Percentiles rank a stretch among this genome's conserved stretches.
These are phyloP conservation scores for Fusarium palustre DNA, from an alignment of 2,329 filamentous ascomycete genomes.

Conservation along the genomic window DNA sequence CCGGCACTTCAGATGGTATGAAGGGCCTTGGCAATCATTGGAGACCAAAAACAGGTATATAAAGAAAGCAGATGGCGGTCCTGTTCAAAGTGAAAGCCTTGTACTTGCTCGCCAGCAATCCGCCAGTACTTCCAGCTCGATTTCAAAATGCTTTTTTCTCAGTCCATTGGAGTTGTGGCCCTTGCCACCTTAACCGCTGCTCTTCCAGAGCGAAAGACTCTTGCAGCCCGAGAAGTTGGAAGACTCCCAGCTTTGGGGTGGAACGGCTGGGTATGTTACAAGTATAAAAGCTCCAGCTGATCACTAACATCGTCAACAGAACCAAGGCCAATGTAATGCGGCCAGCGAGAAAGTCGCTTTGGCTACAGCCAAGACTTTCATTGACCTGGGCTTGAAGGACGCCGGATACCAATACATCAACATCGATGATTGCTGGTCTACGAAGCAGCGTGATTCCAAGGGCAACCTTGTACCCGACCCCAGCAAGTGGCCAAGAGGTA, in stretches of 20 bases:
- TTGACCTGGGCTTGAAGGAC: conserved; percentile 22
- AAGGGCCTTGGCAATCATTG: neutral
- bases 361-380: conserved; percentile 22
- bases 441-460: conserved; percentile 20
- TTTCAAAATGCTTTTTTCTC: conserved; percentile 16
- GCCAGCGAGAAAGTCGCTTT: conserved; percentile 27
- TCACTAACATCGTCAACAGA: neutral
- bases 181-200: conserved; percentile 14
- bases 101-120: neutral
- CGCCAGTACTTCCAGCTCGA: neutral
- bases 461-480: conserved; percentile 25
- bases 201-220: conserved; percentile 10
- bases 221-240: conserved; percentile 12
- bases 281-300: fast-evolving
- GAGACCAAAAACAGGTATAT: neutral
- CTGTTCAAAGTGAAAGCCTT: neutral
- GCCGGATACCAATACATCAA: conserved; percentile 27
- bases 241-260: conserved; percentile 28
- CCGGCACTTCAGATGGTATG: conserved; percentile 8
- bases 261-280: conserved; percentile 20
- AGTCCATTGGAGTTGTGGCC: conserved; percentile 24
- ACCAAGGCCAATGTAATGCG: conserved; percentile 28
- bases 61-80: neutral
- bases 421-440: conserved; percentile 33
- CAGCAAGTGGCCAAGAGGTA: conserved; percentile 26